A percentile compares a stretch with the other conserved stretches of the same genome.
phyloP scores from a whole-genome alignment of 371 early-diverging fungal species.

The Fennellomyces sp. region DNA sequence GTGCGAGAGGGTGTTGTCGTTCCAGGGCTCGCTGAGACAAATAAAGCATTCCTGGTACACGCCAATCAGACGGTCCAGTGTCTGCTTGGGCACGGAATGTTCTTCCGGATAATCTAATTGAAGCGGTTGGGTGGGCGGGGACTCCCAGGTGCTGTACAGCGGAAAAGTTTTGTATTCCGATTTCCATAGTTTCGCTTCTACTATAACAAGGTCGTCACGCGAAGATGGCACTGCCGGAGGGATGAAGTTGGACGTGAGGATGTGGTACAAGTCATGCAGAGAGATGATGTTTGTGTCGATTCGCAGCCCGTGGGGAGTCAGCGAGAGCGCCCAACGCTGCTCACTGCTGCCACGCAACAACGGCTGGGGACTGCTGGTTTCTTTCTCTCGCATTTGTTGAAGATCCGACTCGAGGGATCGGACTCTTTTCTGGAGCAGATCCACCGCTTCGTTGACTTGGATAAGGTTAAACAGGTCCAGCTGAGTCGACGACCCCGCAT shows the following conservation, averaged over 20 bases:
- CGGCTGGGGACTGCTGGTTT: background rate
- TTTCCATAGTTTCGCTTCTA: conserved; percentile 17
- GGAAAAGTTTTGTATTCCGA: conserved; percentile 35
- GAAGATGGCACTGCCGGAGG: background rate
- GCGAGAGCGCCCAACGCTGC: conserved; percentile 36
- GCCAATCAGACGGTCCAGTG: conserved; percentile 18
- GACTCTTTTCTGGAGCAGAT: conserved; percentile 23
- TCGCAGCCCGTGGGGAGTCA: conserved; percentile 39
- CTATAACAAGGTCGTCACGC: background rate
- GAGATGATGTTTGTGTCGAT: conserved; percentile 49
- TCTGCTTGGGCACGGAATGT: background rate
- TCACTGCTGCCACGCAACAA: background rate
- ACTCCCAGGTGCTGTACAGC: conserved; percentile 47
- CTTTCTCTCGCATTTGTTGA: conserved; percentile 8
- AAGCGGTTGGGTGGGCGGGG: conserved; percentile 2
- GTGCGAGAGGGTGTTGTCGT: conserved; percentile 5
- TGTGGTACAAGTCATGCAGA: conserved; percentile 40
- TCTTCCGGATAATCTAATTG: background rate
- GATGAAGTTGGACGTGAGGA: background rate
- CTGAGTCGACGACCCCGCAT: conserved; percentile 33
- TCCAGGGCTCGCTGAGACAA: conserved; percentile 21
- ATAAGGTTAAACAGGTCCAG: conserved; percentile 33
- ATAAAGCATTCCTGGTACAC: conserved; percentile 26
- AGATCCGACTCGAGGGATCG: conserved; percentile 21
- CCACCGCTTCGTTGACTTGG: conserved; percentile 26